Evolutionary conservation across 441 rosid species (phyloP).

Genomic region (Hura crepitans): DNA sequence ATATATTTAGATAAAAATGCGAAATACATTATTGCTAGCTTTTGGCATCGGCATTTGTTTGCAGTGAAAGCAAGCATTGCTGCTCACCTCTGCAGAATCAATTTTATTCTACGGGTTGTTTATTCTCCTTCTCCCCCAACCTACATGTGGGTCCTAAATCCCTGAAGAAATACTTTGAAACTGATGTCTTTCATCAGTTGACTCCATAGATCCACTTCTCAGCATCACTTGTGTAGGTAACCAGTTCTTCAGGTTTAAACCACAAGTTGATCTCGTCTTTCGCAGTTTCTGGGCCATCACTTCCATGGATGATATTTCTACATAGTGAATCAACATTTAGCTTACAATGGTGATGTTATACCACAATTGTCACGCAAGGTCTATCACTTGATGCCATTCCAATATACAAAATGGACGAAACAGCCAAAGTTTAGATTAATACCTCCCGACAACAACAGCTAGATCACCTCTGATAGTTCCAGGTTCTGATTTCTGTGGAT

Average conservation of each 20-base stretch:
- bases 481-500: conserved; percentile 95
- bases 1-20: too few species aligned
- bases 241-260: conserved; percentile 95
- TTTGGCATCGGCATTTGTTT: neutral
- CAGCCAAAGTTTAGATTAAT: conserved; percentile 19
- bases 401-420: neutral
- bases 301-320: conserved; percentile 94
- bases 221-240: conserved; percentile 60
- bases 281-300: conserved; percentile 95
- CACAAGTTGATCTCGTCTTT: conserved; percentile 81
- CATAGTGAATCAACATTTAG: conserved; percentile 13
- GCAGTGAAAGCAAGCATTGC: neutral
- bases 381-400: neutral
- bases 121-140: conserved; percentile 25
- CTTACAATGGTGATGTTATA: neutral
- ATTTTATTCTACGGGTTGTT: too few species aligned
- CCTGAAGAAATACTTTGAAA: conserved; percentile 15
- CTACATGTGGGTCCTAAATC: conserved; percentile 27
- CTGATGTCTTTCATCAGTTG: conserved; percentile 42
- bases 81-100: conserved; percentile 14
- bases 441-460: conserved; percentile 94
- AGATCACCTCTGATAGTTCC: conserved; percentile 98
- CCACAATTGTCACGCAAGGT: too few species aligned
- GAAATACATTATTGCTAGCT: conserved; percentile 15
- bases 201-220: conserved; percentile 92